These are phyloP conservation scores for Cantharellus cinnabarinus DNA, from an alignment of 768 basidiomycete species.

Conservation along the genomic window DNA sequence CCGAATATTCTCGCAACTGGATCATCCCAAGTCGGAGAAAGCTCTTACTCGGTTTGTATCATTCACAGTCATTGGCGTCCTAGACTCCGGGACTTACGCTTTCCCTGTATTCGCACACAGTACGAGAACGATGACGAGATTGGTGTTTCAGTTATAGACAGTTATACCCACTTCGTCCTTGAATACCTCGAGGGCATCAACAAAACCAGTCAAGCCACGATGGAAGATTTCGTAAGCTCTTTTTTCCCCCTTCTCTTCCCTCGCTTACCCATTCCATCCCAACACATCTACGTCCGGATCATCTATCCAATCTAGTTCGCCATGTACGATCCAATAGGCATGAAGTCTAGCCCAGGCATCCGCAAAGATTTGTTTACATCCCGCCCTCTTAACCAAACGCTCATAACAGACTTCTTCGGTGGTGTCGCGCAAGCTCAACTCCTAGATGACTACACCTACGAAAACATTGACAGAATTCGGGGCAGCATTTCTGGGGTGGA, in stretches of 20 bases:
- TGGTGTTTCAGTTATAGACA: slow-evolving; percentile 89
- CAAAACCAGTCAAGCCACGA: slow-evolving; percentile 64
- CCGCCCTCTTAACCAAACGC: slow-evolving; percentile 29
- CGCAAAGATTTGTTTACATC: slow-evolving; percentile 64
- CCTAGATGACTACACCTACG: background rate
- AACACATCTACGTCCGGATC: background rate
- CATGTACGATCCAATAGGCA: slow-evolving; percentile 49
- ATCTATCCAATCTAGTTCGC: slow-evolving; percentile 37
- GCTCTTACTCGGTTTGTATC: slow-evolving; percentile 69
- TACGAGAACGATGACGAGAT: slow-evolving; percentile 87
- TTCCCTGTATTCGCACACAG: slow-evolving; percentile 21
- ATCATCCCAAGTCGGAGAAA: slow-evolving; percentile 65
- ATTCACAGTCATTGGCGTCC: background rate
- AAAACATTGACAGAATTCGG: background rate
- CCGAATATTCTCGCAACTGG: slow-evolving; percentile 86
- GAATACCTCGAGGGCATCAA: slow-evolving; percentile 83
- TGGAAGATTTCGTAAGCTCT: slow-evolving; percentile 61
- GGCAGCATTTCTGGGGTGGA: too few species aligned
- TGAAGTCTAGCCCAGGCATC: slow-evolving; percentile 77
- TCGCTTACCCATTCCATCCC: background rate
- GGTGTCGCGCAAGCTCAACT: slow-evolving; percentile 75
- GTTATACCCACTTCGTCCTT: slow-evolving; percentile 80
- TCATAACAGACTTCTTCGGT: slow-evolving; percentile 74
- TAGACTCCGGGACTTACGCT: background rate
- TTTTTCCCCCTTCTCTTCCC: background rate